Percentiles rank a stretch among this genome's conserved stretches.
Evolutionary conservation across 192 early-diverging fungal genomes (phyloP).

Genomic region (Phlyctochytrium planicorne): DNA sequence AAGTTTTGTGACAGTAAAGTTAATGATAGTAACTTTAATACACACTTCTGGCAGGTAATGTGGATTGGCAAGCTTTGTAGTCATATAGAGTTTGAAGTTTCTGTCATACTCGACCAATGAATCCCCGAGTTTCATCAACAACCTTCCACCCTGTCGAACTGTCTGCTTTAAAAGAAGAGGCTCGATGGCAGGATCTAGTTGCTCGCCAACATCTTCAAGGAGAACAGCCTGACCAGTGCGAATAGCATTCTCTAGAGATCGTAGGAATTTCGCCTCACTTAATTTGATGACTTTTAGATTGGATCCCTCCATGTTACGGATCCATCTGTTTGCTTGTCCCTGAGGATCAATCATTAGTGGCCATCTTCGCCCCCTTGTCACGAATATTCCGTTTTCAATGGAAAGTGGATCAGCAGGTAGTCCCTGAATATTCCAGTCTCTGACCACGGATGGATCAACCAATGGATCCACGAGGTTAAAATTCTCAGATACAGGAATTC

Average conservation of each 20-base stretch:
- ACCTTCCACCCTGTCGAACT: slow-evolving; percentile 54
- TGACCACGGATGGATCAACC: slow-evolving; percentile 54
- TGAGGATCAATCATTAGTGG: slow-evolving; percentile 64
- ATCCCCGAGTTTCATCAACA: slow-evolving; percentile 65
- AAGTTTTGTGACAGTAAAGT: slow-evolving; percentile 63
- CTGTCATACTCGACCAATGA: slow-evolving; percentile 63
- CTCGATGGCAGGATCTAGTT: slow-evolving; percentile 61
- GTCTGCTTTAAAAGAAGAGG: slow-evolving; percentile 62
- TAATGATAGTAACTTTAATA: slow-evolving; percentile 62
- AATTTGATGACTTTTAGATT: slow-evolving; percentile 56
- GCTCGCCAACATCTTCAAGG: slow-evolving; percentile 64
- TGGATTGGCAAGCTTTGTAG: slow-evolving; percentile 61
- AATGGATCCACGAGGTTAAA: slow-evolving; percentile 52
- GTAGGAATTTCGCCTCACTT: slow-evolving; percentile 56
- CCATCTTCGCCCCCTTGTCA: slow-evolving; percentile 55
- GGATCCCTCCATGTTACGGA: slow-evolving; percentile 52
- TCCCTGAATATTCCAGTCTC: slow-evolving; percentile 65
- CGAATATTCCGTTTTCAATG: slow-evolving; percentile 61
- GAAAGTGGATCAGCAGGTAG: slow-evolving; percentile 58
- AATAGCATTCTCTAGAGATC: slow-evolving; percentile 63
- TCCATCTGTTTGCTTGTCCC: slow-evolving; percentile 65
- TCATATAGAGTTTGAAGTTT: slow-evolving; percentile 66
- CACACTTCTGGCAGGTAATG: slow-evolving; percentile 65
- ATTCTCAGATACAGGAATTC: slow-evolving; percentile 56
- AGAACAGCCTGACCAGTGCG: slow-evolving; percentile 57